Evolutionary conservation across 2,329 filamentous ascomycete genomes (phyloP).

Genomic region (Periconia sp.): DNA sequence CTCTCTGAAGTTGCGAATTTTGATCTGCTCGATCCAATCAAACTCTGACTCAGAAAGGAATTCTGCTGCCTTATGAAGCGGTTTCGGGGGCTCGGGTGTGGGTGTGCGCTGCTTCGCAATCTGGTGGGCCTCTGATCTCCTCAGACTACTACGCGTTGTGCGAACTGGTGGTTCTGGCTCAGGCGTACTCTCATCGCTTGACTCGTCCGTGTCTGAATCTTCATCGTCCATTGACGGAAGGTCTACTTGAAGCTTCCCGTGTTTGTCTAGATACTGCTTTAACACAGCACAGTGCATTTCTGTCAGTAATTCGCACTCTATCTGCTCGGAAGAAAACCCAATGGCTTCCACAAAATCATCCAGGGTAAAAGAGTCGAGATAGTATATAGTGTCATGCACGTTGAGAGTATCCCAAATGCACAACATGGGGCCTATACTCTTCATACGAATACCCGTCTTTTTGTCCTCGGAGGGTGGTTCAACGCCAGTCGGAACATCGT

Average conservation of each 20-base stretch:
- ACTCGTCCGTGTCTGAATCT: conserved; percentile 45
- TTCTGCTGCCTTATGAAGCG: conserved; percentile 70
- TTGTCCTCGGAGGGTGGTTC: conserved; percentile 39
- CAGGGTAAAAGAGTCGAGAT: conserved; percentile 94
- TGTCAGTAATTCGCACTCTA: conserved; percentile 80
- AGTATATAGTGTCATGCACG: conserved; percentile 94
- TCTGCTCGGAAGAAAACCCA: conserved; percentile 71
- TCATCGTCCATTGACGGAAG: conserved; percentile 68
- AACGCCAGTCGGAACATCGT: conserved; percentile 53
- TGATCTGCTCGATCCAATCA: conserved; percentile 83
- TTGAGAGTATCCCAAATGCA: conserved; percentile 97
- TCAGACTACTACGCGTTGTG: conserved; percentile 82
- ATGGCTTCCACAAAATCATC: conserved; percentile 94
- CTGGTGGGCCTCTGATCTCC: conserved; percentile 74
- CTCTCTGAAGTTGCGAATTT: conserved; percentile 79
- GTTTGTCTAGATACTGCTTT: conserved; percentile 78
- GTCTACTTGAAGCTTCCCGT: conserved; percentile 77
- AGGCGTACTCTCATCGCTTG: conserved; percentile 55
- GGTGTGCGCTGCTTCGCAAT: conserved; percentile 43
- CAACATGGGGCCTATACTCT: conserved; percentile 80
- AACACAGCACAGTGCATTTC: conserved; percentile 91
- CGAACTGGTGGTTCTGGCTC: conserved; percentile 74
- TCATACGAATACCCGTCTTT: conserved; percentile 68
- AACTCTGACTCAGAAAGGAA: conserved; percentile 68
- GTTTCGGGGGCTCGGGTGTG: conserved; percentile 38